A percentile compares a stretch with the other conserved stretches of the same genome.
Evolutionary conservation across 768 basidiomycete species (phyloP).

Genomic region (Panellus pusillus): DNA sequence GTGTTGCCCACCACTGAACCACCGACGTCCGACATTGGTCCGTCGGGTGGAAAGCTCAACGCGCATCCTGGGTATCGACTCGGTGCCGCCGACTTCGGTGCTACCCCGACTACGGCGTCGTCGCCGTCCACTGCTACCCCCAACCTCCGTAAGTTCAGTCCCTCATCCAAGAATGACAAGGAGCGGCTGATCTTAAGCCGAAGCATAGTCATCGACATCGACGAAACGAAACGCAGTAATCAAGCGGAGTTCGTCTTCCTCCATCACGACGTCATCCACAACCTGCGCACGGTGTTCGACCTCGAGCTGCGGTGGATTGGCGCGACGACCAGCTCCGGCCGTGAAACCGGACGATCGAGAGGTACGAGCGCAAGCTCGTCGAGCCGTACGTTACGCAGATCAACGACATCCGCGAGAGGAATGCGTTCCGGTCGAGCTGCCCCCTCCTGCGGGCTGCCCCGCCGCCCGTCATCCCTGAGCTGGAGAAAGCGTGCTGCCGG

Average conservation of each 20-base stretch:
- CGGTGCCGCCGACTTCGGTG: constrained; percentile 32
- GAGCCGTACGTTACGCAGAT: constrained; percentile 94
- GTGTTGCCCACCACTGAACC: constrained; percentile 84
- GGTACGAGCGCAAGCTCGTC: constrained; percentile 87
- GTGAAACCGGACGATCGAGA: constrained; percentile 82
- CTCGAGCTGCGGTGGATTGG: constrained; percentile 98
- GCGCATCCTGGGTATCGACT: constrained; percentile 85
- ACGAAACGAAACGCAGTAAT: constrained; percentile 73
- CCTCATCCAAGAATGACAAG: constrained; percentile 41
- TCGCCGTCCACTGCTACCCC: constrained; percentile 31
- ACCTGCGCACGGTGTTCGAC: constrained; percentile 92
- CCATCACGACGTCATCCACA: constrained; percentile 94
- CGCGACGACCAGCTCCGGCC: constrained; percentile 78
- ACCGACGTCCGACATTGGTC: constrained; percentile 53
- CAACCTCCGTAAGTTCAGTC: constrained; percentile 38
- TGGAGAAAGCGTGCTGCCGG: constrained; percentile 69
- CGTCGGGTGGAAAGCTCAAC: constrained; percentile 75
- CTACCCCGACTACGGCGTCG: constrained; percentile 23
- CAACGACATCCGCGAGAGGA: constrained; percentile 78
- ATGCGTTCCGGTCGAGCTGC: constrained; percentile 90
- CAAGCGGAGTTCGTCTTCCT: constrained; percentile 86
- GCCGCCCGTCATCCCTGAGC: constrained; percentile 69
- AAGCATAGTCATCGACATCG: constrained; percentile 88
- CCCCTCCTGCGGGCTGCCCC: constrained; percentile 75
- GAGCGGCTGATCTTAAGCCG: constrained; percentile 78